Percentiles rank a stretch among this genome's conserved stretches.
phyloP scores from a whole-genome alignment of 768 basidiomycete species.

The Solioccasus polychromus region DNA sequence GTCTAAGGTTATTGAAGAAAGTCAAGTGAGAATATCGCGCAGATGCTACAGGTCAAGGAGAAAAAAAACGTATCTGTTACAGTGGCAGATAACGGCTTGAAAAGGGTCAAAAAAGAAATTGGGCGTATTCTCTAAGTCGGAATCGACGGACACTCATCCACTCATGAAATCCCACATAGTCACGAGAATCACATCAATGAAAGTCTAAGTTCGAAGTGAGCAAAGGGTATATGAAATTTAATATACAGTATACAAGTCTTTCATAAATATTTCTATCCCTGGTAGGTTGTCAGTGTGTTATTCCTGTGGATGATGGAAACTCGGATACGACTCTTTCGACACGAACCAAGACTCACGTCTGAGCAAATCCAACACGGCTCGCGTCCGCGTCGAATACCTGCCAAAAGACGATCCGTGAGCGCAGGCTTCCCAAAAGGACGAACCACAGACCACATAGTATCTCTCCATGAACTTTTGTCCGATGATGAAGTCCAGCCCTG shows the following conservation, averaged over 20 bases:
- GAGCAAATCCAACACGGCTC: slow-evolving; percentile 19
- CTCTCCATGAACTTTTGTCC: slow-evolving; percentile 15
- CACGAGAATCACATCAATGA: too few species aligned
- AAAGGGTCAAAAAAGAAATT: too few species aligned
- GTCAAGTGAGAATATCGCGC: too few species aligned
- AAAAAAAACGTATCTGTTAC: too few species aligned
- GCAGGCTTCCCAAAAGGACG: neutral
- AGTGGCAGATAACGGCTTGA: too few species aligned
- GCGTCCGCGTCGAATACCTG: slow-evolving; percentile 23
- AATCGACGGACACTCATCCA: too few species aligned
- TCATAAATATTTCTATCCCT: neutral
- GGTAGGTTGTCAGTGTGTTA: slow-evolving; percentile 15
- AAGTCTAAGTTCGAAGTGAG: too few species aligned
- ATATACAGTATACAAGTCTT: neutral
- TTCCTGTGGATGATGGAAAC: slow-evolving; percentile 8
- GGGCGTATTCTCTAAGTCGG: too few species aligned
- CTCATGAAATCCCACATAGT: too few species aligned
- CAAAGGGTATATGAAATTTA: too few species aligned
- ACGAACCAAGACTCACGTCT: slow-evolving; percentile 17
- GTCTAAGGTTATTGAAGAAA: too few species aligned
- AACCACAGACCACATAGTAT: slow-evolving; percentile 10
- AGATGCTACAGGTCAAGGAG: too few species aligned
- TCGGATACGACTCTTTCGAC: neutral
- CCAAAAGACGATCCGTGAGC: neutral
- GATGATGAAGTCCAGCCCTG: slow-evolving; percentile 10